A percentile compares a stretch with the other conserved stretches of the same genome.
phyloP scores from a whole-genome alignment of 495 filamentous ascomycete species.

The Alectoria sarmentosa region DNA sequence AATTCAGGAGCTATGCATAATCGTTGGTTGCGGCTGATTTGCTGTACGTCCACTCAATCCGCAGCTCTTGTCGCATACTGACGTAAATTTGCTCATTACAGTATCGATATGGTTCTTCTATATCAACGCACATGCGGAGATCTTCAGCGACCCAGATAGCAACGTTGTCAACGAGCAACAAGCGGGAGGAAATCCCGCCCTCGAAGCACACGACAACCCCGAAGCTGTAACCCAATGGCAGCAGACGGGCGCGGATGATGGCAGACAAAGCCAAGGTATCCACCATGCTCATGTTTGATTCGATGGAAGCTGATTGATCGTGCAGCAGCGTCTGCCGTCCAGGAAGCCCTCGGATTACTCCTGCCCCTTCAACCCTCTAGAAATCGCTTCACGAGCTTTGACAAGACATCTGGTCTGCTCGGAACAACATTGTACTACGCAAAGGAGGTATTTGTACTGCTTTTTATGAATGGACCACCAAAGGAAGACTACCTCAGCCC shows the following conservation, averaged over 20 bases:
- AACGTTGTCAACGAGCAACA: slow-evolving; percentile 13
- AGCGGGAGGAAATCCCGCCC: slow-evolving; percentile 1
- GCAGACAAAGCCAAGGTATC: slow-evolving; percentile 17
- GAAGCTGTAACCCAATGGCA: slow-evolving; percentile 14
- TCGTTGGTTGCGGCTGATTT: slow-evolving; percentile 9
- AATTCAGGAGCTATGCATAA: slow-evolving; percentile 12
- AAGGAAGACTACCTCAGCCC: slow-evolving; percentile 23
- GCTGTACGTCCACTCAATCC: slow-evolving; percentile 10
- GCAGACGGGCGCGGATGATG: slow-evolving; percentile 12
- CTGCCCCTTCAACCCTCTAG: slow-evolving; percentile 22
- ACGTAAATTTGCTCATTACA: background rate
- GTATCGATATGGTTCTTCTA: slow-evolving; percentile 20
- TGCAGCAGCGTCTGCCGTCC: slow-evolving; percentile 21
- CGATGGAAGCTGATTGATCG: slow-evolving; percentile 6
- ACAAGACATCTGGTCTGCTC: slow-evolving; percentile 40
- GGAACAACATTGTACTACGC: slow-evolving; percentile 44
- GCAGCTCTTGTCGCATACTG: slow-evolving; percentile 9
- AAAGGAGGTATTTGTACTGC: slow-evolving; percentile 40
- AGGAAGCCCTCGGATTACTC: slow-evolving; percentile 27
- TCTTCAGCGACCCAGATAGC: slow-evolving; percentile 1
- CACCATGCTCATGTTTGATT: background rate
- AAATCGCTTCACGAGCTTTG: slow-evolving; percentile 20
- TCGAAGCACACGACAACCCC: slow-evolving; percentile 8
- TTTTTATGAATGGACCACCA: slow-evolving; percentile 46
- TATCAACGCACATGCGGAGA: slow-evolving; percentile 10